Percentiles rank a stretch among this genome's conserved stretches.
phyloP scores from a whole-genome alignment of 2,329 filamentous ascomycete species.

The Colletotrichum siamense region DNA sequence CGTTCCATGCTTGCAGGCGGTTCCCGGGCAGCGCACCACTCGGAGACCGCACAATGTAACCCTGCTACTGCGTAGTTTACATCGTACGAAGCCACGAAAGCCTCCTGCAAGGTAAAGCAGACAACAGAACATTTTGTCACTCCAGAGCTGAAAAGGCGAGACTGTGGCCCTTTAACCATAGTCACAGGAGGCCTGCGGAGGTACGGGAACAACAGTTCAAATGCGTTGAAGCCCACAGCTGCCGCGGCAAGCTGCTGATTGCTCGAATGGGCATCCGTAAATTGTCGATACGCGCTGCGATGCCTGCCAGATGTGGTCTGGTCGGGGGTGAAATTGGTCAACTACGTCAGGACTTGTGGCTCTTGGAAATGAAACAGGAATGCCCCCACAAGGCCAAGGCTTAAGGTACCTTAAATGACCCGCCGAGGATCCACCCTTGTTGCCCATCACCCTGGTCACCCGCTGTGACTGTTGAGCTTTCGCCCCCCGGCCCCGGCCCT shows the following conservation, averaged over 20 bases:
- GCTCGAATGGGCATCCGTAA: not conserved
- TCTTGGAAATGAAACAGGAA: slow-evolving; percentile 15
- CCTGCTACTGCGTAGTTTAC: not conserved
- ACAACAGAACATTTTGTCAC: not conserved
- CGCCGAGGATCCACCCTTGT: not conserved
- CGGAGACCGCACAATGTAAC: not conserved
- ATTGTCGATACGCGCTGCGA: not conserved
- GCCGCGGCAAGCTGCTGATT: not conserved
- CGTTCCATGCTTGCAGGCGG: not conserved
- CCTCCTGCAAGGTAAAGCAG: not conserved
- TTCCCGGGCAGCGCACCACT: not conserved
- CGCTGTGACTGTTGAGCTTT: not conserved
- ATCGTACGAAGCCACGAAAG: not conserved
- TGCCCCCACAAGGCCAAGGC: slow-evolving; percentile 18
- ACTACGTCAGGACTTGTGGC: slow-evolving; percentile 20
- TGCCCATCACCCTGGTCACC: not conserved
- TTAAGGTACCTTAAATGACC: not conserved
- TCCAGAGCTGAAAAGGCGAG: not conserved
- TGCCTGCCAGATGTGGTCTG: not conserved
- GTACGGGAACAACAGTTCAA: not conserved
- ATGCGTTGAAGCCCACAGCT: not conserved
- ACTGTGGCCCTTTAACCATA: not conserved
- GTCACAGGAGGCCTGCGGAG: not conserved
- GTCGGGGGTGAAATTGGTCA: not conserved
- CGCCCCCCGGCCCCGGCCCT: not conserved